Evolutionary conservation across 305 asterid species (phyloP).

Genomic region (Fraxinus baroniana): DNA sequence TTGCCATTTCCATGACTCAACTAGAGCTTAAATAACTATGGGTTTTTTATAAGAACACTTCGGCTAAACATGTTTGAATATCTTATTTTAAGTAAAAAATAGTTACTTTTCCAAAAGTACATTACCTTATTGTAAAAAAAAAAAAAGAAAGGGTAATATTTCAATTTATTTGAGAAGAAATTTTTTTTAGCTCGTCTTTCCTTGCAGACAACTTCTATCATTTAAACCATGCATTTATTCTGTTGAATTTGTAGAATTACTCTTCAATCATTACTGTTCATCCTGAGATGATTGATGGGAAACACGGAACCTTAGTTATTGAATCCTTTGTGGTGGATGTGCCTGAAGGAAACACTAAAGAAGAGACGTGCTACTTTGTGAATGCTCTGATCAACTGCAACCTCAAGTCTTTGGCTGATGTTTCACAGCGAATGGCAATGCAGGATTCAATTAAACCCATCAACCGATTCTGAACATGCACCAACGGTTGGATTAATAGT

Average conservation of each 20-base stretch:
- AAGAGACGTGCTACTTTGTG: not conserved
- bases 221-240: not conserved
- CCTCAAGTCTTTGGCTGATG: not conserved
- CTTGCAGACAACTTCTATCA: not conserved
- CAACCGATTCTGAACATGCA: not conserved
- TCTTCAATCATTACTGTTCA: not conserved
- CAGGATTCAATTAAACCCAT: not conserved
- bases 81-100: too few relatives aligned
- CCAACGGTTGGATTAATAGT: not conserved
- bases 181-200: not conserved
- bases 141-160: not conserved
- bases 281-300: not conserved
- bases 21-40: not conserved
- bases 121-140: not conserved
- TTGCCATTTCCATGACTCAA: not conserved
- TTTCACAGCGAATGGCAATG: not conserved
- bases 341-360: not conserved
- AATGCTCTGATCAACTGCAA: not conserved
- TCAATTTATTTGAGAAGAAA: not conserved
- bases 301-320: not conserved
- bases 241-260: not conserved
- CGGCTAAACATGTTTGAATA: not conserved
- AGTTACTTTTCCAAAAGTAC: not conserved
- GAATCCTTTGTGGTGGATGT: not conserved
- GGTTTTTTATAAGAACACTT: not conserved